phyloP scores from a whole-genome alignment of 768 basidiomycete genomes.

The Tylopilus plumbeoviolaceoides region DNA sequence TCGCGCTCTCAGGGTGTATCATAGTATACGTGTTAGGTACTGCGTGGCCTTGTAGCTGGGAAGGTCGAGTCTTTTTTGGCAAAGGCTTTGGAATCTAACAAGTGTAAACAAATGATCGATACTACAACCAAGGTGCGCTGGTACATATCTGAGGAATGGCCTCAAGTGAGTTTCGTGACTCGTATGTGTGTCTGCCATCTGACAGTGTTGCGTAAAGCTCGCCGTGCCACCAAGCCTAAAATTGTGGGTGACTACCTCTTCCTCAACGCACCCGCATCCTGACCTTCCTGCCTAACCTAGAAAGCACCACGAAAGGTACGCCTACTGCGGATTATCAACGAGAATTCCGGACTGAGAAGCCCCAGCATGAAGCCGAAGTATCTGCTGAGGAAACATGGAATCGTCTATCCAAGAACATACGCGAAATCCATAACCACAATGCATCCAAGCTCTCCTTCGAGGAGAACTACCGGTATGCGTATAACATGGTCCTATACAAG shows the following conservation, averaged over 20 bases:
- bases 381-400: slow-evolving; percentile 84
- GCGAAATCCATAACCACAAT: slow-evolving; percentile 93
- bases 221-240: slow-evolving; percentile 36
- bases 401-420: slow-evolving; percentile 77
- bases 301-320: slow-evolving; percentile 47
- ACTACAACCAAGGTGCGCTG: slow-evolving; percentile 10
- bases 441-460: slow-evolving; percentile 86
- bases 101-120: slow-evolving; percentile 25
- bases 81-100: slow-evolving; percentile 33
- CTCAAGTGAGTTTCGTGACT: slow-evolving; percentile 22
- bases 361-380: slow-evolving; percentile 67
- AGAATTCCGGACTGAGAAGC: not conserved
- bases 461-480: slow-evolving; percentile 91
- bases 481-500: slow-evolving; percentile 89
- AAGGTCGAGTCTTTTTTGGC: slow-evolving; percentile 23
- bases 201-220: slow-evolving; percentile 19
- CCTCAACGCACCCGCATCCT: slow-evolving; percentile 16
- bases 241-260: slow-evolving; percentile 36
- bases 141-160: slow-evolving; percentile 24
- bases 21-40: slow-evolving; percentile 33
- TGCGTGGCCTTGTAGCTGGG: not conserved
- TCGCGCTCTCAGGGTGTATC: slow-evolving; percentile 53
- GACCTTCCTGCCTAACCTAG: slow-evolving; percentile 25
- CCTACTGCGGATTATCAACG: not conserved
- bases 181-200: slow-evolving; percentile 2